These are phyloP conservation scores for Inga laurina DNA, from an alignment of 306 rosid genomes.

Conservation along the genomic window DNA sequence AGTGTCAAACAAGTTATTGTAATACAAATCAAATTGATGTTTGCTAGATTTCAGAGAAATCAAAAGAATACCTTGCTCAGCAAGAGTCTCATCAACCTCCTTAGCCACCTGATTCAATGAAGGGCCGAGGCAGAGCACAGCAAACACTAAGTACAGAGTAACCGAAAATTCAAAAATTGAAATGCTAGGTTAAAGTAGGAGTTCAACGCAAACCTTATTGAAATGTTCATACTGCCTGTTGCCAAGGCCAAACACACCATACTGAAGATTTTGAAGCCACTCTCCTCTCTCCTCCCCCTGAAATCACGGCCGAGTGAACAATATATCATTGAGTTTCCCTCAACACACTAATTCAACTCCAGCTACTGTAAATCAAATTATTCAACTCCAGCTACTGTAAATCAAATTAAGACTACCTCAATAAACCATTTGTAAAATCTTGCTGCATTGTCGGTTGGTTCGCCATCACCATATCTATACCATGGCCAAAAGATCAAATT, in stretches of 20 bases:
- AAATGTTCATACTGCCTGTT: slow-evolving; percentile 99
- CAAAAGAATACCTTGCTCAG: slow-evolving; percentile 66
- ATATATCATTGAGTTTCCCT: slow-evolving; percentile 11
- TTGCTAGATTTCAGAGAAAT: slow-evolving; percentile 18
- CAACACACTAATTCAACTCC: not conserved
- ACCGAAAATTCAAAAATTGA: slow-evolving; percentile 5
- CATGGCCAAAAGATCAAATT: slow-evolving; percentile 27
- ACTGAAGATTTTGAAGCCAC: slow-evolving; percentile 77
- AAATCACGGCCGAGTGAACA: slow-evolving; percentile 24
- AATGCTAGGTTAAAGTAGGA: slow-evolving; percentile 18
- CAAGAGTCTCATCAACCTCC: slow-evolving; percentile 66
- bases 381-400: not conserved
- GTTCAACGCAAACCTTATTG: slow-evolving; percentile 69
- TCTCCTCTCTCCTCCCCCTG: slow-evolving; percentile 85
- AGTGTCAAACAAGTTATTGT: slow-evolving; percentile 7
- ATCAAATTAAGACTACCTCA: slow-evolving; percentile 52
- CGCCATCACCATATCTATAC: slow-evolving; percentile 98
- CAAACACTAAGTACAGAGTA: slow-evolving; percentile 2
- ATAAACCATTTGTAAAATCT: slow-evolving; percentile 94
- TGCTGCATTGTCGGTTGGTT: slow-evolving; percentile 97
- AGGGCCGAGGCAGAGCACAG: slow-evolving; percentile 2
- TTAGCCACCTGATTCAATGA: slow-evolving; percentile 64
- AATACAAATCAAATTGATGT: not conserved
- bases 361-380: not conserved
- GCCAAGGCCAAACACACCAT: slow-evolving; percentile 95